phyloP scores from a whole-genome alignment of 2,329 filamentous ascomycete species.

The Madurella fahalii region DNA sequence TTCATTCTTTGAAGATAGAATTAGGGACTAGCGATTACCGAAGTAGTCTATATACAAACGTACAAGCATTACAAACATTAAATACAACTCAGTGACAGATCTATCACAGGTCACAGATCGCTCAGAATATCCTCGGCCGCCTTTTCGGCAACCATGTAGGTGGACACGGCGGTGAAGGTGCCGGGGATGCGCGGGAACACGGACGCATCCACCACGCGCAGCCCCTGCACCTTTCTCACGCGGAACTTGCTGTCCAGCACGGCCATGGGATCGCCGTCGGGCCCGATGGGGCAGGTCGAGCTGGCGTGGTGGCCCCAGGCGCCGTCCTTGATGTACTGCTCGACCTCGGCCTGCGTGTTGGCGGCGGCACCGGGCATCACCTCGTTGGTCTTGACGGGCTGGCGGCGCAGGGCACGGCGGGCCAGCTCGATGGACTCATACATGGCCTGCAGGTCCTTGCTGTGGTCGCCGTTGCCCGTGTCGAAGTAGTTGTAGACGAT shows the following conservation, averaged over 20 bases:
- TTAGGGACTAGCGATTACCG: no score
- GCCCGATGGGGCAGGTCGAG: constrained; percentile 54
- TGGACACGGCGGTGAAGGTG: constrained; percentile 43
- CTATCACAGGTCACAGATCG: neutral
- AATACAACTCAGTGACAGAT: neutral
- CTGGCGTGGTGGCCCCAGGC: constrained; percentile 57
- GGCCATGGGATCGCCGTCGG: constrained; percentile 50
- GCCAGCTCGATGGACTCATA: constrained; percentile 52
- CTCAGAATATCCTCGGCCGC: constrained; percentile 51
- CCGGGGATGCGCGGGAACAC: constrained; percentile 50
- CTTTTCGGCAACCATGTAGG: constrained; percentile 57
- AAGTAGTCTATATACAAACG: no score
- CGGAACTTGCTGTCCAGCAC: constrained; percentile 56
- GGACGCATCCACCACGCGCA: constrained; percentile 60
- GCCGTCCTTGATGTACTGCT: constrained; percentile 37
- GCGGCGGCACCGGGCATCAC: constrained; percentile 18
- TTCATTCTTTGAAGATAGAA: no score
- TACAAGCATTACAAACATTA: no score
- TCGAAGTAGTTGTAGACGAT: constrained; percentile 62
- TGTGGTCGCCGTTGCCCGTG: constrained; percentile 43
- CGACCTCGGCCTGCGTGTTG: constrained; percentile 18
- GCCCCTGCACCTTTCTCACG: constrained; percentile 50
- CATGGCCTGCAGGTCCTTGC: constrained; percentile 49
- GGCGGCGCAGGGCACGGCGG: constrained; percentile 39
- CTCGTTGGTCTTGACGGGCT: constrained; percentile 22